These are phyloP conservation scores for Phytophthora ramorum DNA, from an alignment of 352 stramenopile species.

Conservation along the genomic window DNA sequence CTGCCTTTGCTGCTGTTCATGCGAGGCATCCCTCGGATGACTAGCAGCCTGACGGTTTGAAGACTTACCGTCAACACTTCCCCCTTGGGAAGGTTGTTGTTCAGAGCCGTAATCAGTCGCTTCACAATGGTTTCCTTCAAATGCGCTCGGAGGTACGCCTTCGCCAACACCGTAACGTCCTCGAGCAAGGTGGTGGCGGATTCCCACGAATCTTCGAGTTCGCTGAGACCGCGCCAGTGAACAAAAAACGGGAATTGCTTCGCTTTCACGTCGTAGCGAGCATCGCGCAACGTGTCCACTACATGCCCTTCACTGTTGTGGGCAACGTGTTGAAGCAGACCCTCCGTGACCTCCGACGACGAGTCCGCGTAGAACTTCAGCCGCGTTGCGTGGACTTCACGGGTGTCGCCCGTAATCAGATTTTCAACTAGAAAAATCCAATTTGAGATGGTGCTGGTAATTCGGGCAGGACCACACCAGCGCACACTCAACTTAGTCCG, in stretches of 20 bases:
- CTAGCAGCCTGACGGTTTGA: neutral
- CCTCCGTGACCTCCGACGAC: neutral
- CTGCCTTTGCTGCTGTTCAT: too few species aligned
- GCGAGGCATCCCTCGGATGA: too few species aligned
- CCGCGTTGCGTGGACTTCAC: neutral
- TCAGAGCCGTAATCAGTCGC: neutral
- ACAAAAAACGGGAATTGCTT: neutral
- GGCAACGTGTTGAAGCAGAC: neutral
- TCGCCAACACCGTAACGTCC: neutral
- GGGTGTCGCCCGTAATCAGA: neutral
- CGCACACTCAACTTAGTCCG: neutral
- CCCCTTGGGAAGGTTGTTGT: neutral
- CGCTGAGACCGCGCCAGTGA: neutral
- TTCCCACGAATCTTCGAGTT: neutral
- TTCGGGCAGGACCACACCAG: neutral
- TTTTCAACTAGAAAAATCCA: neutral
- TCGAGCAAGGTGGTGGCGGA: neutral
- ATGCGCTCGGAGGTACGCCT: neutral
- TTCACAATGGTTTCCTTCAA: neutral
- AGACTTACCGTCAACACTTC: neutral
- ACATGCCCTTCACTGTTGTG: too few species aligned
- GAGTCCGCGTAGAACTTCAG: conserved; percentile 1
- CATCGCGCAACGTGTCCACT: neutral
- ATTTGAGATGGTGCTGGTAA: neutral
- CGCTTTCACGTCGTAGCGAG: neutral